These are phyloP conservation scores for Capsicum rhomboideum DNA, from an alignment of 257 asterid species.

Conservation along the genomic window DNA sequence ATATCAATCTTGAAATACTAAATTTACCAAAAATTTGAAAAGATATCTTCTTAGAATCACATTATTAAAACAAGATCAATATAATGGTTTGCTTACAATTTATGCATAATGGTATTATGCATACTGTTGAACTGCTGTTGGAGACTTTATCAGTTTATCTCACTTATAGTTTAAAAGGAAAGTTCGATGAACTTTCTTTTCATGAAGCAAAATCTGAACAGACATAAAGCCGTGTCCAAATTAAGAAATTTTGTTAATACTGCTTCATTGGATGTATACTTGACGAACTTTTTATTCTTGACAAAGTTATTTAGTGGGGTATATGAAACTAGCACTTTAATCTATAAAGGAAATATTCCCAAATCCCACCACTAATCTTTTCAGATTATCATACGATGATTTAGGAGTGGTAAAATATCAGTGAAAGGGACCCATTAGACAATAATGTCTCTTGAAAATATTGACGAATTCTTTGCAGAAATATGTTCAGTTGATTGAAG, in stretches of 20 bases:
- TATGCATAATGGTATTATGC: background rate
- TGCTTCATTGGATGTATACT: background rate
- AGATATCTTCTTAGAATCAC: background rate
- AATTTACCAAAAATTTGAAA: background rate
- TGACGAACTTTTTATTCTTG: background rate
- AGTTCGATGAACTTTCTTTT: background rate
- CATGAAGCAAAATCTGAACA: too few relatives aligned
- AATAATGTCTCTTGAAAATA: background rate
- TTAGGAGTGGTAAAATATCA: background rate
- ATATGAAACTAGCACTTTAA: background rate
- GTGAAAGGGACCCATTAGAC: background rate
- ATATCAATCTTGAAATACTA: background rate
- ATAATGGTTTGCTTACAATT: background rate
- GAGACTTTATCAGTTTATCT: background rate
- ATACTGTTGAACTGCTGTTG: background rate
- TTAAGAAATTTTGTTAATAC: background rate
- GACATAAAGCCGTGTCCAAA: background rate
- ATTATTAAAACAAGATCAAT: background rate
- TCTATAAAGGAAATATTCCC: background rate
- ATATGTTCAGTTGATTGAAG: background rate
- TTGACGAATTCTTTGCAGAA: background rate
- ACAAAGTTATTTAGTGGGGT: constrained; percentile 7
- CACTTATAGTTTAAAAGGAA: background rate
- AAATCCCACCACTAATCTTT: constrained; percentile 2
- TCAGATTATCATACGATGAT: constrained; percentile 1